Evolutionary conservation across 768 basidiomycete genomes (phyloP).

Genomic region (Lentinula aciculospora): DNA sequence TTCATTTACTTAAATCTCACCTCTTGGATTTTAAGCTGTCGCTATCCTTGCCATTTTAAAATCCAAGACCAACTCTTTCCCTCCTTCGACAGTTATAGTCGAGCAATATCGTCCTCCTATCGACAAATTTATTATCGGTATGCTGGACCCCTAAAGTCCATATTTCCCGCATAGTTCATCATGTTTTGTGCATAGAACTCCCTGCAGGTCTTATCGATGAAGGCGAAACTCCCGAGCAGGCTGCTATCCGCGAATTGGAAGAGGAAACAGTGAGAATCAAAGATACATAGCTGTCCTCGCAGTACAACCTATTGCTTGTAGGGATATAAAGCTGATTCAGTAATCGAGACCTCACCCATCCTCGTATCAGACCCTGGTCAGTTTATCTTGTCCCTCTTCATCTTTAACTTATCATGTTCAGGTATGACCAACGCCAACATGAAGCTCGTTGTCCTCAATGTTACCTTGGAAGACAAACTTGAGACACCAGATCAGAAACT

Average conservation of each 20-base stretch:
- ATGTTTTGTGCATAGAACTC: slow-evolving; percentile 4
- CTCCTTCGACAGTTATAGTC: slow-evolving; percentile 74
- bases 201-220: slow-evolving; percentile 66
- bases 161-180: not conserved
- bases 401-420: slow-evolving; percentile 19
- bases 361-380: slow-evolving; percentile 70
- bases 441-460: slow-evolving; percentile 74
- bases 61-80: slow-evolving; percentile 69
- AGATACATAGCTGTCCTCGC: not conserved
- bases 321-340: slow-evolving; percentile 65
- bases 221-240: slow-evolving; percentile 71
- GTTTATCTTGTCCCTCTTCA: slow-evolving; percentile 9
- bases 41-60: slow-evolving; percentile 77
- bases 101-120: slow-evolving; percentile 92
- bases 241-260: slow-evolving; percentile 83
- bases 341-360: slow-evolving; percentile 59
- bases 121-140: slow-evolving; percentile 70
- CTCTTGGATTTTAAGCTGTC: slow-evolving; percentile 62
- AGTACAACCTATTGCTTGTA: not conserved
- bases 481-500: slow-evolving; percentile 69
- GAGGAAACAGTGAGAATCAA: slow-evolving; percentile 63
- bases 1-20: not conserved
- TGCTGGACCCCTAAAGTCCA: not conserved
- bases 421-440: slow-evolving; percentile 95
- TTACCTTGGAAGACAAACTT: slow-evolving; percentile 60